Base-by-base conservation (phyloP, 2,329 filamentous ascomycete genomes). In the Phaeosphaeria sp. region DNA sequence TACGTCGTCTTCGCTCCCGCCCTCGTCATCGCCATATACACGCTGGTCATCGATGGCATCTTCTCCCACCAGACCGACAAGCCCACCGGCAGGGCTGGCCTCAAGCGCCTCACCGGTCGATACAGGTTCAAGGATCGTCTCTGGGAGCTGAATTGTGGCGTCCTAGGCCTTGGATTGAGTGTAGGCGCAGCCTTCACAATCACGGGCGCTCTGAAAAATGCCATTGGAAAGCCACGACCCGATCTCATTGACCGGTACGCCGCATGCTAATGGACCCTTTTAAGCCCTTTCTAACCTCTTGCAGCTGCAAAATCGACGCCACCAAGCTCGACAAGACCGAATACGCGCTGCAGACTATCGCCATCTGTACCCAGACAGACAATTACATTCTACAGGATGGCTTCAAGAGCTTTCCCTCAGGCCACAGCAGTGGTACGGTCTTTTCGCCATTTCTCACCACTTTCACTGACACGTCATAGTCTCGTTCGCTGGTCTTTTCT, bases 91-190 rank as follows among this genome's bases (percentile, higher is more conserved):
- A 64, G 69, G 13, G 50, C 63, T 20, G 71, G 73, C 3, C 57
- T 74, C 53, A 74, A 75, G 64, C 72, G 72, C 30, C 60, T 78
- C 47, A 77, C 80, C 0, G 82, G 78, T 46, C 68, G 78, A 52
- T 85, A 86, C 66, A 77, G 81, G 41, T 80, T 84, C 64, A 83
- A 83, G 66, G 83, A 86, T 63, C 78, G 85, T 20, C 68, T 87
- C n/a, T 87, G 85, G 85, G 84, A 87, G 71, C 75, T 87, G 66
- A 87, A 87, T 65, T 87, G 85, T 64, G 85, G 85, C 2, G 80
- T 87, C 11, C 69, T 87, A 23, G 85, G 85, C n/a, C 72, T 87
- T 55, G 68, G 84, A 17, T 71, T 87, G 42, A 81, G 83, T 30
- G 82, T 85, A 55, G 82, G 78, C 15, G 73, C 82, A n/a, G 81